Percentiles rank a stretch among this genome's conserved stretches.
Conservation (phyloP, 1,139 yeast genomes). For the Candida labiduridarum region DNA sequence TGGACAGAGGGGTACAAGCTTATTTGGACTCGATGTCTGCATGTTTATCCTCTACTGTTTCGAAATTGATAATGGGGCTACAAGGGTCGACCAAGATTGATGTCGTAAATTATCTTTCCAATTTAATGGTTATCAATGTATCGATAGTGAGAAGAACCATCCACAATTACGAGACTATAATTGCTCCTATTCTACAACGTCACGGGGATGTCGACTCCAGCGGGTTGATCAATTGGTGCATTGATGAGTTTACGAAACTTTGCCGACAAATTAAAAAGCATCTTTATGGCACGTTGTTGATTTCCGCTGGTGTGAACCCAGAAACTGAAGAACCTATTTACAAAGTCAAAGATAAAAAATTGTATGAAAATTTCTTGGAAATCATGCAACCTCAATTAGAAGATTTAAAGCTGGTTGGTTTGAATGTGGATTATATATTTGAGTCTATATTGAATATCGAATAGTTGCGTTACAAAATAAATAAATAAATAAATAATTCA, state of each 20-base stretch:
- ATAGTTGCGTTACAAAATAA: not conserved
- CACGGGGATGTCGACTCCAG: constrained; percentile 40
- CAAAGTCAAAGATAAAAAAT: constrained; percentile 31
- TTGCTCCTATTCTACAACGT: constrained; percentile 36
- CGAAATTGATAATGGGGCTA: constrained; percentile 41
- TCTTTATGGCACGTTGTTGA: constrained; percentile 61
- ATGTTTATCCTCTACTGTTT: constrained; percentile 35
- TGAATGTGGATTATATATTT: constrained; percentile 69
- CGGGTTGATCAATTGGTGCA: constrained; percentile 65
- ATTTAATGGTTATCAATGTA: constrained; percentile 44
- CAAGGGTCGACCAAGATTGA: constrained; percentile 52
- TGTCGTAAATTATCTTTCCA: constrained; percentile 47
- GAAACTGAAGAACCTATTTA: constrained; percentile 30
- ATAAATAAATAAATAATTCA: constrained; percentile 1
- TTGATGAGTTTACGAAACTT: constrained; percentile 63
- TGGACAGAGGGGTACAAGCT: constrained; percentile 41
- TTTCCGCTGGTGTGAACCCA: constrained; percentile 21
- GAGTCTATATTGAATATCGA: constrained; percentile 29
- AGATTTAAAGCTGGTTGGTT: constrained; percentile 64
- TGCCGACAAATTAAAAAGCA: constrained; percentile 66
- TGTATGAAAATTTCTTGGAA: constrained; percentile 48
- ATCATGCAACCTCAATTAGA: constrained; percentile 62
- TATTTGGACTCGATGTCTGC: constrained; percentile 41
- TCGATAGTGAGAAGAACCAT: constrained; percentile 43
- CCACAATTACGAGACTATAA: constrained; percentile 33